Evolutionary conservation across 768 basidiomycete genomes (phyloP), one percentile per base, ranked within the genome.

Genomic region (Amanita polypyramis): DNA sequence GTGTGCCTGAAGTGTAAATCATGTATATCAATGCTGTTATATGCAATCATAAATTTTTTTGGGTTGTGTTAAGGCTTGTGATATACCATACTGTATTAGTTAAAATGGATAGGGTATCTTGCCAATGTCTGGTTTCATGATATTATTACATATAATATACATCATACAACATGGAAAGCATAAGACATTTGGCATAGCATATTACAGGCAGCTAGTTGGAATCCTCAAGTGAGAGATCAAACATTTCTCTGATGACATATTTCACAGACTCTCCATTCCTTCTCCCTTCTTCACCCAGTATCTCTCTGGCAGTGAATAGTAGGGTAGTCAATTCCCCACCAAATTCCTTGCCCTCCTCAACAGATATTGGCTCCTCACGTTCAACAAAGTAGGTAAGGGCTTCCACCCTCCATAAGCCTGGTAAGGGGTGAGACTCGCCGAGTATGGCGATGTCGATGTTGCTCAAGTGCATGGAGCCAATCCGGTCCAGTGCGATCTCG

Each of bases 281-380:
- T 35, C 58, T 46, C 4, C 58, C 55, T 45, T 52, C 52, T 40
- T 54, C 55, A 32, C 55, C 57, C 12, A 60, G 52, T 21, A 49
- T 57, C 38, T 64, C 62, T 45, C 61, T 50, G 14, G 59, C 59
- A 12, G 35, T 43, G 37, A 55, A 56, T 4, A 65, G 43, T 12
- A 41, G 36, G 1, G 58, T 52, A 1, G 59, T 54, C 14, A 56
- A 54, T 33, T 58, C 55, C 1, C 53, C 41, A 21, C 65, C 64
- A 14, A 70, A 58, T 51, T 56, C 50, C 5, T 58, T 49, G 19
- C 54, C 65, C 51, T 65, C 69, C 30, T 62, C 21, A 21, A 30
- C 15, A n/a, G 50, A 43, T 6, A 48, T 15, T 14, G 30, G n/a
- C 2, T 43, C 40, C 2, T 43, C 34, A n/a, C 48, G 29, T 23